A percentile compares a stretch with the other conserved stretches of the same genome.
Evolutionary conservation across 2,329 filamentous ascomycete genomes (phyloP).

Genomic region (Chalara sp.): DNA sequence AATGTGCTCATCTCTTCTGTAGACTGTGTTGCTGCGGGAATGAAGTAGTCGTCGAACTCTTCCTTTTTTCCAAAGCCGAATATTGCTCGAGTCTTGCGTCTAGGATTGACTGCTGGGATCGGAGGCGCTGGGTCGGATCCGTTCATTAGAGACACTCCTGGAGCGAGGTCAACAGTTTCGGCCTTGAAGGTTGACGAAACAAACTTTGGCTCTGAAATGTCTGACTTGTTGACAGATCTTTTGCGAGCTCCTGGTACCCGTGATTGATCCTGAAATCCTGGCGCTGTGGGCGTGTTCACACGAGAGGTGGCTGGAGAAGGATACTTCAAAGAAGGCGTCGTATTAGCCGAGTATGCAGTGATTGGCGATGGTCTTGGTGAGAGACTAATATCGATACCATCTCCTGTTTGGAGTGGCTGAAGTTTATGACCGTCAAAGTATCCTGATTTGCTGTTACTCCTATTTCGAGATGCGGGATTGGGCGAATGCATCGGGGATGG

Average conservation of each 20-base stretch:
- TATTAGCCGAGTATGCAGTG: conserved; percentile 23
- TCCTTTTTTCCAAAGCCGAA: conserved; percentile 22
- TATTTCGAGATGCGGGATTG: conserved; percentile 10
- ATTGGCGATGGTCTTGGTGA: conserved; percentile 25
- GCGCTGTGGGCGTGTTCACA: conserved; percentile 15
- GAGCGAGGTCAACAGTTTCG: conserved; percentile 24
- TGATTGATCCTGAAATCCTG: conserved; percentile 12
- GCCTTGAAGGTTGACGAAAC: conserved; percentile 26
- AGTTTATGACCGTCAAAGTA: conserved; percentile 21
- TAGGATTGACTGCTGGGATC: conserved; percentile 27
- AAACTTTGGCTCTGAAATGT: conserved; percentile 27
- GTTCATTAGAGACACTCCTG: conserved; percentile 22
- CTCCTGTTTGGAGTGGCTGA: conserved; percentile 14
- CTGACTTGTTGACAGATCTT: conserved; percentile 25
- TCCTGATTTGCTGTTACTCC: conserved; percentile 23
- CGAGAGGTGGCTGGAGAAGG: conserved; percentile 15
- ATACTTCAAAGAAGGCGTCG: conserved; percentile 21
- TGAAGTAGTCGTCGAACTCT: conserved; percentile 14
- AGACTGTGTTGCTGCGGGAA: conserved; percentile 22
- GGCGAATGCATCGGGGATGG: conserved; percentile 17
- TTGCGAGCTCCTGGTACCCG: conserved; percentile 17
- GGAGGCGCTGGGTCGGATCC: conserved; percentile 22
- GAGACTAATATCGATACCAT: conserved; percentile 18
- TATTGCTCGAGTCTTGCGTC: conserved; percentile 25
- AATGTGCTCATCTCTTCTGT: conserved; percentile 27